These are phyloP conservation scores for Ceratonia siliqua DNA, from an alignment of 306 rosid genomes.

Conservation along the genomic window DNA sequence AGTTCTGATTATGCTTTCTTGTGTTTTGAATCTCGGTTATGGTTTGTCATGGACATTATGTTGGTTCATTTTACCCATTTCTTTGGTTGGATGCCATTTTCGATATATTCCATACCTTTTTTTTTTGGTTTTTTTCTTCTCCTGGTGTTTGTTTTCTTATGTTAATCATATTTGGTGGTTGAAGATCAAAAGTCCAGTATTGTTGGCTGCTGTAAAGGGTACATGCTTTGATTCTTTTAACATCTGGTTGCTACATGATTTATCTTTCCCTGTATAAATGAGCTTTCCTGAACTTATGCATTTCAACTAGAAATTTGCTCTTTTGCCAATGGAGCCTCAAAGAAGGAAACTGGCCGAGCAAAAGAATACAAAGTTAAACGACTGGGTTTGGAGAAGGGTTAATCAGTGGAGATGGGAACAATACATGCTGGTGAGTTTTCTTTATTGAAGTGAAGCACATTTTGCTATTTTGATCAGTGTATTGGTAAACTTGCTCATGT, in stretches of 20 bases:
- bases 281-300: slow-evolving; percentile 59
- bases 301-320: slow-evolving; percentile 77
- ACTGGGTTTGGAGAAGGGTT: slow-evolving; percentile 77
- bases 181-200: no score
- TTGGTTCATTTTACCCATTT: no score
- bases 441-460: not conserved
- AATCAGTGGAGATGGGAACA: slow-evolving; percentile 83
- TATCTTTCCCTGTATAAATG: slow-evolving; percentile 46
- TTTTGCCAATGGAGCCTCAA: slow-evolving; percentile 80
- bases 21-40: no score
- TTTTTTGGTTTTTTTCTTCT: no score
- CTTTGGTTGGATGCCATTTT: no score
- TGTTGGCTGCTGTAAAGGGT: slow-evolving; percentile 91
- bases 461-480: not conserved
- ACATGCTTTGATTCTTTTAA: slow-evolving; percentile 49
- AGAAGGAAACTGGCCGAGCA: slow-evolving; percentile 87
- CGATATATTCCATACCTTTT: no score
- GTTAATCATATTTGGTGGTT: no score
- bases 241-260: slow-evolving; percentile 54
- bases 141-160: no score
- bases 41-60: no score
- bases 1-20: no score
- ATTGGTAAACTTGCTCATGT: not conserved
- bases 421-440: slow-evolving; percentile 68
- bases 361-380: slow-evolving; percentile 81